A percentile compares a stretch with the other conserved stretches of the same genome.
phyloP scores from a whole-genome alignment of 139 green algal genomes.

The Tetradesmus lagerheimii region DNA sequence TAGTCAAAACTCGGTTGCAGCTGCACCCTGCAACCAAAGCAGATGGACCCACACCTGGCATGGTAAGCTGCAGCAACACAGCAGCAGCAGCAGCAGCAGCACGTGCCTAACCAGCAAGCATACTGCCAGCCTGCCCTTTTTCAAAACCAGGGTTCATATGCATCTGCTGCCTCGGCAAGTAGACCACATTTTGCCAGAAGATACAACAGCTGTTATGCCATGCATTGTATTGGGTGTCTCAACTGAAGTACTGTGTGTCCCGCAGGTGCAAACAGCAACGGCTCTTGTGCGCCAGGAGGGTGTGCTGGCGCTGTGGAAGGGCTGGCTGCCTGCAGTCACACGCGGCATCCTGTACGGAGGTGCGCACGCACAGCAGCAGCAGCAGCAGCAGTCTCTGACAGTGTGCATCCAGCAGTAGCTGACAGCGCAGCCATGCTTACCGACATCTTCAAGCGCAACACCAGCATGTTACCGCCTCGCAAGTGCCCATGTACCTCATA shows the following conservation, averaged over 20 bases:
- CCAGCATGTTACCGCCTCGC: not conserved
- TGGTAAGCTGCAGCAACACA: conserved; percentile 21
- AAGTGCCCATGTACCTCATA: too few species aligned
- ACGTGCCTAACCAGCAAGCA: not conserved
- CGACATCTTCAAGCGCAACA: not conserved
- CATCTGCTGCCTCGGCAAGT: not conserved
- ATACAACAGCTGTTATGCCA: not conserved
- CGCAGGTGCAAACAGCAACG: conserved; percentile 48
- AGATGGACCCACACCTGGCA: not conserved
- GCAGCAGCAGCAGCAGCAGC: not conserved
- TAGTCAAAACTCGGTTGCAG: conserved; percentile 53
- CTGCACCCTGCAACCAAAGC: conserved; percentile 24
- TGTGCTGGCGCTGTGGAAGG: conserved; percentile 68
- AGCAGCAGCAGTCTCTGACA: not conserved
- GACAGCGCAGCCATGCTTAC: not conserved
- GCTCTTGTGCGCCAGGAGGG: conserved; percentile 60
- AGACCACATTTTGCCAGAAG: not conserved
- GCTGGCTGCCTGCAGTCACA: conserved; percentile 63
- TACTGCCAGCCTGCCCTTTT: not conserved
- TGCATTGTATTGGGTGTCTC: not conserved
- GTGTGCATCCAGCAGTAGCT: too few species aligned
- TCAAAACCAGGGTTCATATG: not conserved
- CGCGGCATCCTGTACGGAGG: conserved; percentile 77
- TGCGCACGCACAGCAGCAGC: not conserved
- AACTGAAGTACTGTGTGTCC: not conserved